Conservation (phyloP, 805 yeast species). For the Lachancea sp. region DNA sequence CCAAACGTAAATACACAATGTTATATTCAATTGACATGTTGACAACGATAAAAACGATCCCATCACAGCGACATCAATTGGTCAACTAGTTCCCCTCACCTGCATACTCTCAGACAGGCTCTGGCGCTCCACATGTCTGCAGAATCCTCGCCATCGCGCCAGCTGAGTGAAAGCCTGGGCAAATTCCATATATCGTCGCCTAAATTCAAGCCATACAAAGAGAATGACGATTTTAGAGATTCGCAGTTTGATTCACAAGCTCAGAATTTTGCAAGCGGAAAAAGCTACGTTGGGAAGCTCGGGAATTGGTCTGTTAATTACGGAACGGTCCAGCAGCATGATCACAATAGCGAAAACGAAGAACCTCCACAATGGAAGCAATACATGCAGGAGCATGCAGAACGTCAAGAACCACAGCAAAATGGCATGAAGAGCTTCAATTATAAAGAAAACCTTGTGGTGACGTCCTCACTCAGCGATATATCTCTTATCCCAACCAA, state of each 20-base stretch:
- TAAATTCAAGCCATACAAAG: slow-evolving; percentile 7
- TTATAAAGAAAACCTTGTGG: slow-evolving; percentile 18
- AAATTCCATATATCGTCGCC: slow-evolving; percentile 24
- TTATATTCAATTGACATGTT: not conserved
- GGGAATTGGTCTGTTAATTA: slow-evolving; percentile 25
- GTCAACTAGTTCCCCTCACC: no score
- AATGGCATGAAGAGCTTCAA: slow-evolving; percentile 6
- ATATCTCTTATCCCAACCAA: slow-evolving; percentile 25
- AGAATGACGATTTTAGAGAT: slow-evolving; percentile 5
- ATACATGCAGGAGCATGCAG: slow-evolving; percentile 12
- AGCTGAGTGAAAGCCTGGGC: slow-evolving; percentile 15
- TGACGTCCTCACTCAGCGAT: slow-evolving; percentile 25
- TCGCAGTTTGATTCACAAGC: slow-evolving; percentile 6
- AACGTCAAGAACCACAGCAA: slow-evolving; percentile 1
- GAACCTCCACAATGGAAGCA: slow-evolving; percentile 26
- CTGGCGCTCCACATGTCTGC: slow-evolving; percentile 2
- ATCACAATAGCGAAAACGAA: slow-evolving; percentile 7
- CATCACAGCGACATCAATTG: no score
- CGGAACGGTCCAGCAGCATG: slow-evolving; percentile 20
- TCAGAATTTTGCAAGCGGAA: slow-evolving; percentile 1
- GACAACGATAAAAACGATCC: not conserved
- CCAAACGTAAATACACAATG: not conserved
- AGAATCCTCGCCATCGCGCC: slow-evolving; percentile 8
- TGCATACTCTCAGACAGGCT: no score
- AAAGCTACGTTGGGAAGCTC: slow-evolving; percentile 11